Conservation (phyloP, 192 early-diverging fungal species). For the Ambispora gerdemannii region DNA sequence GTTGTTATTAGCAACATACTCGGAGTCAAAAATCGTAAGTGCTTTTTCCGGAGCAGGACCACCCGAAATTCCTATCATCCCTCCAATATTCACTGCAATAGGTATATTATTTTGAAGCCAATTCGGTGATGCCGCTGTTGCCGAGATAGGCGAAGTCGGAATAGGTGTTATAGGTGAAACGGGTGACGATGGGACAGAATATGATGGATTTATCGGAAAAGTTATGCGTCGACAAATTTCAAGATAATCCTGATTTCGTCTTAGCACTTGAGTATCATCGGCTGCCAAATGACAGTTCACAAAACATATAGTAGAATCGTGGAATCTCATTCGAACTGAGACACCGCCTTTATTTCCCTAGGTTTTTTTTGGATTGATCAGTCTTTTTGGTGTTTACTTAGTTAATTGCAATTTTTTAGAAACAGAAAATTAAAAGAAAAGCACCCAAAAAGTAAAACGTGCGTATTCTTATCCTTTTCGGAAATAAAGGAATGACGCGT, state of each 20-base stretch:
- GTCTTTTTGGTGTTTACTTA: neutral
- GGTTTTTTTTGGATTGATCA: conserved; percentile 8
- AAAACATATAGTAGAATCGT: conserved; percentile 81
- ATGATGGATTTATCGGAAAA: conserved; percentile 45
- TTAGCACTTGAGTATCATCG: conserved; percentile 68
- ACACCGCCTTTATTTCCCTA: conserved; percentile 96
- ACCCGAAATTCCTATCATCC: conserved; percentile 30
- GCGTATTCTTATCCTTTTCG: no score
- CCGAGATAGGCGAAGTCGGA: conserved; percentile 12
- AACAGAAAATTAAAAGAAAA: neutral
- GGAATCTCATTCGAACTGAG: conserved; percentile 69
- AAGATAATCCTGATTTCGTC: conserved; percentile 85
- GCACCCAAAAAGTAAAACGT: neutral
- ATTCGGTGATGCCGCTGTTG: neutral
- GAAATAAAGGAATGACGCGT: no score
- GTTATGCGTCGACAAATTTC: conserved; percentile 73
- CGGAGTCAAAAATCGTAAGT: conserved; percentile 63
- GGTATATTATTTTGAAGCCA: neutral
- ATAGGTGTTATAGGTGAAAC: conserved; percentile 6
- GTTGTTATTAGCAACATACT: conserved; percentile 53
- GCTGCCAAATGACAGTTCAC: conserved; percentile 93
- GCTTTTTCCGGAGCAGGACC: neutral
- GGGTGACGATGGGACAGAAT: neutral
- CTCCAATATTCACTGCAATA: neutral
- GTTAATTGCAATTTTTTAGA: neutral